phyloP scores from a whole-genome alignment of 306 rosid genomes.

The Sesbania bispinosa region DNA sequence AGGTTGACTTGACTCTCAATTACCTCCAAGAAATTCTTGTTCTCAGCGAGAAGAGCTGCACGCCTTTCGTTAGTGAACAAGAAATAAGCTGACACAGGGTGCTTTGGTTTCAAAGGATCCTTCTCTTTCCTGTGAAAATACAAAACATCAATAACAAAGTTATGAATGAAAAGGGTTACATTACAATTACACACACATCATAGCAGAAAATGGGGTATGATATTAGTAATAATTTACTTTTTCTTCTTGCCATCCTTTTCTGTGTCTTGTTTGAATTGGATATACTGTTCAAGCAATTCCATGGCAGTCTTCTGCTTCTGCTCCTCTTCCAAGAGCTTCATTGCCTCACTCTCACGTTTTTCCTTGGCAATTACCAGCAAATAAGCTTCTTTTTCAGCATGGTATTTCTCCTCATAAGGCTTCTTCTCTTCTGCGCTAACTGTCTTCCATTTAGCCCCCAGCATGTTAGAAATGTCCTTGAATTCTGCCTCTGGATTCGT shows the following conservation, averaged over 20 bases:
- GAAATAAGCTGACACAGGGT: constrained; percentile 79
- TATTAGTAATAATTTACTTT: constrained; percentile 53
- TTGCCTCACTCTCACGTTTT: constrained; percentile 85
- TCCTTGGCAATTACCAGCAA: constrained; percentile 58
- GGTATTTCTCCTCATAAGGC: constrained; percentile 84
- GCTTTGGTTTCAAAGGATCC: constrained; percentile 95
- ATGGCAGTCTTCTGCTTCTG: constrained; percentile 85
- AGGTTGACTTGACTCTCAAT: background rate
- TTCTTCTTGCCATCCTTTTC: constrained; percentile 61
- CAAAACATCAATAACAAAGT: background rate
- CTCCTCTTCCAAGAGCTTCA: constrained; percentile 82
- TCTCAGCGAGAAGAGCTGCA: constrained; percentile 53
- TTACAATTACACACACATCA: background rate
- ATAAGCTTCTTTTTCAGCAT: constrained; percentile 68
- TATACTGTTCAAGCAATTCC: constrained; percentile 88
- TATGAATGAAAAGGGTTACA: no score
- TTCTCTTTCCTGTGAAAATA: constrained; percentile 62
- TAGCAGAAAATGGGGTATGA: background rate
- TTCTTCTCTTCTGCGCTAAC: constrained; percentile 66
- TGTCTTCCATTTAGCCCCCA: constrained; percentile 89
- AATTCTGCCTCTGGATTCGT: constrained; percentile 83
- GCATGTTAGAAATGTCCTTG: constrained; percentile 63
- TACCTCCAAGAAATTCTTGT: constrained; percentile 64
- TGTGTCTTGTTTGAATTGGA: constrained; percentile 74
- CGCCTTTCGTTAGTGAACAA: constrained; percentile 73